These are phyloP conservation scores for Clonostachys chloroleuca DNA, from an alignment of 2,329 filamentous ascomycete genomes.

Conservation along the genomic window DNA sequence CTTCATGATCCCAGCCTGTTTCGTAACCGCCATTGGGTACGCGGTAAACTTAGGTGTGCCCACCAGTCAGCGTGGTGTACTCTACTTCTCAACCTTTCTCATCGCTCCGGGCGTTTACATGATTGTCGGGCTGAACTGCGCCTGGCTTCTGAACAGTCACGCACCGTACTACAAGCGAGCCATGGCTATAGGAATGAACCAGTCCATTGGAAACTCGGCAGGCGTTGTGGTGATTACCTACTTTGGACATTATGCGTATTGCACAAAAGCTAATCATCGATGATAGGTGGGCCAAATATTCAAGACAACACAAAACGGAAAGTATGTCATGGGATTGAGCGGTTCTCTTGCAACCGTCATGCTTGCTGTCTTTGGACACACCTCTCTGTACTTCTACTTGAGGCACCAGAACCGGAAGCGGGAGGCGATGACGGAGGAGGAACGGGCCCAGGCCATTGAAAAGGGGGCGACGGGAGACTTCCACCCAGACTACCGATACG, in stretches of 20 bases:
- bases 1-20: slow-evolving; percentile 10
- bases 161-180: slow-evolving; percentile 41
- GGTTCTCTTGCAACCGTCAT: slow-evolving; percentile 11
- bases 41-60: slow-evolving; percentile 13
- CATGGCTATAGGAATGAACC: slow-evolving; percentile 36
- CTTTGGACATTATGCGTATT: not conserved
- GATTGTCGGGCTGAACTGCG: slow-evolving; percentile 31
- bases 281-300: slow-evolving; percentile 9
- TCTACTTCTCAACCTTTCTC: slow-evolving; percentile 10
- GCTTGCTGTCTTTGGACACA: slow-evolving; percentile 10
- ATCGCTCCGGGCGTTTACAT: slow-evolving; percentile 17
- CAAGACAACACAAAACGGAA: slow-evolving; percentile 9
- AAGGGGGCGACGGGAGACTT: slow-evolving; percentile 13
- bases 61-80: slow-evolving; percentile 2
- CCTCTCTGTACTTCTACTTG: slow-evolving; percentile 9
- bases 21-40: slow-evolving; percentile 17
- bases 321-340: slow-evolving; percentile 13
- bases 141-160: slow-evolving; percentile 41
- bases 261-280: not conserved
- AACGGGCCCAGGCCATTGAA: slow-evolving; percentile 10
- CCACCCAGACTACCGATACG: slow-evolving; percentile 12
- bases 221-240: slow-evolving; percentile 32
- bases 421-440: slow-evolving; percentile 9
- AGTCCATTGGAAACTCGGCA: slow-evolving; percentile 39
- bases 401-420: slow-evolving; percentile 10